phyloP scores from a whole-genome alignment of 2,329 filamentous ascomycete species.

The Amauroascus verrucosus region DNA sequence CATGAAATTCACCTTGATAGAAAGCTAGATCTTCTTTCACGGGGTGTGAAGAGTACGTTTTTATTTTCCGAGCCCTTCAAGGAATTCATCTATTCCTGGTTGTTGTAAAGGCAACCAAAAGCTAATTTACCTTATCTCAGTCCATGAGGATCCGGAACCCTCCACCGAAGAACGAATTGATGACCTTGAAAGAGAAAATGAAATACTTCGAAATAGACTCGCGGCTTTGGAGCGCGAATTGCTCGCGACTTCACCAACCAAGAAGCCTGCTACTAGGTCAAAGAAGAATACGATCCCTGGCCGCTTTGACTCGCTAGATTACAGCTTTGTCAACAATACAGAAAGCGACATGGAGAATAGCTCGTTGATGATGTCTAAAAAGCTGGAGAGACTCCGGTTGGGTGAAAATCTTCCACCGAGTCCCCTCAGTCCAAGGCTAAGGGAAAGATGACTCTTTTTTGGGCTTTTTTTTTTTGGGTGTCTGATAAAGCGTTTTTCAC shows the following conservation, averaged over 20 bases:
- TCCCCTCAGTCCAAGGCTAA: conserved; percentile 24
- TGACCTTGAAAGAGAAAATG: conserved; percentile 61
- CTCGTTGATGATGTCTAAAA: conserved; percentile 19
- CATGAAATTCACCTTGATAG: conserved; percentile 77
- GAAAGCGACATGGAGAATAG: conserved; percentile 35
- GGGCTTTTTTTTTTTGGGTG: background rate
- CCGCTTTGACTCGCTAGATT: conserved; percentile 20
- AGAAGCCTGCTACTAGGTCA: conserved; percentile 30
- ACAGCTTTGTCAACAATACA: conserved; percentile 25
- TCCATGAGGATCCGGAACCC: conserved; percentile 40
- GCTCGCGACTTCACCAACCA: conserved; percentile 52
- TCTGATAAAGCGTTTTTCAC: too few relatives aligned
- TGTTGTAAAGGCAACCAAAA: background rate
- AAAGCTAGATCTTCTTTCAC: conserved; percentile 66
- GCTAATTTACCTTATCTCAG: conserved; percentile 20
- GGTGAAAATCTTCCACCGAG: conserved; percentile 14
- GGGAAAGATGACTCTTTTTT: conserved; percentile 26
- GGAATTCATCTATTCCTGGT: conserved; percentile 14
- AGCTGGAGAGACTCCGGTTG: conserved; percentile 33
- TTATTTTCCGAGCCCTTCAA: conserved; percentile 10
- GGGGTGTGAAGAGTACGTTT: conserved; percentile 41
- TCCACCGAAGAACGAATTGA: conserved; percentile 51
- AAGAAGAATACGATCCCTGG: conserved; percentile 23
- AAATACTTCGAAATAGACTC: conserved; percentile 56
- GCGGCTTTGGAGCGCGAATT: conserved; percentile 57